Conservation (phyloP, 129 eudicot species). For the Centaurea solstitialis region DNA sequence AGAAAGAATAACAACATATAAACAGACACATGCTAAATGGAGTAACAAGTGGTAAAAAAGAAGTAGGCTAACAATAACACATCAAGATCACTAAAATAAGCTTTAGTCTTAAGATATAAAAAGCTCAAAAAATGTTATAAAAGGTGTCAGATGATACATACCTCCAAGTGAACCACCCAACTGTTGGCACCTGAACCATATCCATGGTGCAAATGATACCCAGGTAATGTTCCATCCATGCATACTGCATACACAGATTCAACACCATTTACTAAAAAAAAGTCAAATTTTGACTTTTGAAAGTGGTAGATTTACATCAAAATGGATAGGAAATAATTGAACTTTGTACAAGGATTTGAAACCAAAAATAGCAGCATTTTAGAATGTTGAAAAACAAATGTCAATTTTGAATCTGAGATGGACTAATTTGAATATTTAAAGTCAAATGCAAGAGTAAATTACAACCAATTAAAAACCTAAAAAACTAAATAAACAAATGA, state of each 20-base stretch:
- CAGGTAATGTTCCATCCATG: conserved; percentile 95
- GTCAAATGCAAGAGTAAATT: conserved; percentile 14
- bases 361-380: background rate
- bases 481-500: background rate
- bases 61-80: background rate
- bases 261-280: background rate
- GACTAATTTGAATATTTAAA: background rate
- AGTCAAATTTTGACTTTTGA: conserved; percentile 23
- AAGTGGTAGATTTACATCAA: background rate
- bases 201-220: conserved; percentile 86
- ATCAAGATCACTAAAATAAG: conserved; percentile 5
- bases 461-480: conserved; percentile 15
- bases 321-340: background rate
- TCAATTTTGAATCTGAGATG: conserved; percentile 8
- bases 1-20: background rate
- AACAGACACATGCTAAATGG: background rate
- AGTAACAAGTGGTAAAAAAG: background rate
- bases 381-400: background rate
- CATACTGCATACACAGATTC: conserved; percentile 68
- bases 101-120: background rate
- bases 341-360: background rate
- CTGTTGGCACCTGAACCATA: conserved; percentile 90
- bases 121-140: conserved; percentile 7
- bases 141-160: conserved; percentile 44
- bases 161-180: conserved; percentile 97